Evolutionary conservation across 257 asterid genomes (phyloP), one percentile per base, ranked within the genome.

Genomic region (Solanum ahanhuiri): DNA sequence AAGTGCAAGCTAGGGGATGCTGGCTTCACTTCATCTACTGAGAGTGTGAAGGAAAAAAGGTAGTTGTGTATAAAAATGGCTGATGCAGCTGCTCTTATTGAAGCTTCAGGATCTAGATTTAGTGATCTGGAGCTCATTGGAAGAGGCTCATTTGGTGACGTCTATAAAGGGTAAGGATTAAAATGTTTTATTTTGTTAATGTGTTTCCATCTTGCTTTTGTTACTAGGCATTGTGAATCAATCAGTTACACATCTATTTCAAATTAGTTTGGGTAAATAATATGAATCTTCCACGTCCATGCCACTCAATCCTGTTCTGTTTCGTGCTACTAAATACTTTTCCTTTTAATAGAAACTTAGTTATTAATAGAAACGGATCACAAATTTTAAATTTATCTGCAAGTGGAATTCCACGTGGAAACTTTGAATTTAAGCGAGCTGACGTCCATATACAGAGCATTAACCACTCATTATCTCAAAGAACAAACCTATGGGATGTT

Each of bases 71-170:
- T 45, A 57, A 33, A 69, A 82, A 96, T 96, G 98, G 93, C 91
- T 35, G 98, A 97, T 89, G 95, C 95, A 20, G 97, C 92, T 12
- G 93, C 92, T 85, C 92, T 97, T 33, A 41, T 97, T 43, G 99
- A 95, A 92, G 97, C 97, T 75, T 91, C 96, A 6, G 98, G 98
- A 14, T 90, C 95, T 86, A 94, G 99, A 92, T 97, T 95, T 91
- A 90, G 92, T 88, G 91, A 94, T 87, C 89, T 97, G 93, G 99
- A 95, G 92, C 98, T 97, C 70, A 97, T 97, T 71, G 98, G 98
- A 33, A 92, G 98, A 94, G 99, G 99, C 64, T 97, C 99, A 1
- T 97, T 97, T 81, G 99, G 99, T 18, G 98, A 97, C 86, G 99
- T 97, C 83, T 97, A 95, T 86, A 97, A 94, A 93, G 99, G 97